Conservation (phyloP, 257 asterid genomes). For the Ballota nigra region DNA sequence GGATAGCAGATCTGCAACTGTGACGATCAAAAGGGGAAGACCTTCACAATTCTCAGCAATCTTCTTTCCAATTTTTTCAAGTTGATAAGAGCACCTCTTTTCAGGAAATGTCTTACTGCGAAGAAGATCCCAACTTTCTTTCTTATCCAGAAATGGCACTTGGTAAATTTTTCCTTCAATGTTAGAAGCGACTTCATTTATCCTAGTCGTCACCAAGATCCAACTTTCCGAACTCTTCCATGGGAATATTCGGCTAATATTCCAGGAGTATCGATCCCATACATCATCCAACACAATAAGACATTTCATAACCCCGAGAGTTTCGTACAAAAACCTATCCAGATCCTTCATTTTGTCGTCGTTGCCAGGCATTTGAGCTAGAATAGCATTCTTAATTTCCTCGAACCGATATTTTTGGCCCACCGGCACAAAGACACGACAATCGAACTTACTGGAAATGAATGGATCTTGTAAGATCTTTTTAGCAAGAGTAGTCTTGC, state of each 20-base stretch:
- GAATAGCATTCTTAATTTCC: neutral
- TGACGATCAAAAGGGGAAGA: no score
- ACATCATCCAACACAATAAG: constrained; percentile 18
- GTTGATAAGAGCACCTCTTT: no score
- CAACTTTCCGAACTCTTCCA: no score
- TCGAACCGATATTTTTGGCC: neutral
- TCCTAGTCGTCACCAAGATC: constrained; percentile 13
- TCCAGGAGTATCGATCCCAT: neutral
- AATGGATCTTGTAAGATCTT: neutral
- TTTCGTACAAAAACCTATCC: neutral
- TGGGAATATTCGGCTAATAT: no score
- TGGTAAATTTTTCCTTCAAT: no score
- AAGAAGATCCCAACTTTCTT: no score
- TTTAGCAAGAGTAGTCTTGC: neutral
- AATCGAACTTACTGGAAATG: neutral
- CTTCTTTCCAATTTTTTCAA: no score
- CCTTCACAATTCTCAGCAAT: no score
- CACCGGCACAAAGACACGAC: neutral
- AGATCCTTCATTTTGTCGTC: neutral
- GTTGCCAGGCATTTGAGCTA: neutral
- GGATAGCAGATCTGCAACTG: no score
- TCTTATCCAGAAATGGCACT: neutral
- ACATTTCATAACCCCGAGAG: neutral
- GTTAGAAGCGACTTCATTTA: neutral
- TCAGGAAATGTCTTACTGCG: no score